A percentile compares a stretch with the other conserved stretches of the same genome.
These are phyloP conservation scores for Ceratobasidium sp. DNA, from an alignment of 1,284 basidiomycete genomes.

Conservation along the genomic window DNA sequence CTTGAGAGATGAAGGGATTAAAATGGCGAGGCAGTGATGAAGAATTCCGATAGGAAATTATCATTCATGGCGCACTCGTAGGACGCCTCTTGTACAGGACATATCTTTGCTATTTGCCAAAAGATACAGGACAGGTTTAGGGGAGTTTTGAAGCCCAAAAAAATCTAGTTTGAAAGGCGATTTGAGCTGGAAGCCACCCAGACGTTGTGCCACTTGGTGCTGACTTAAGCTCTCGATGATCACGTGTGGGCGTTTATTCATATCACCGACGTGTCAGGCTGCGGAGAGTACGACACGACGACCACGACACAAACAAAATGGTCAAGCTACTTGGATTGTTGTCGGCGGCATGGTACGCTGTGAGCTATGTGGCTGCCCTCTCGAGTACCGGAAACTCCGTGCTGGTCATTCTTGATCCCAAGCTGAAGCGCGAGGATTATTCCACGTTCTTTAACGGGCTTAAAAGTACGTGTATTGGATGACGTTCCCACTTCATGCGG, in stretches of 20 bases:
- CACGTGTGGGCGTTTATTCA: conserved; percentile 35
- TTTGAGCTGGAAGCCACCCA: no score
- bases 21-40: no score
- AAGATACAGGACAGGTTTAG: no score
- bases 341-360: conserved; percentile 34
- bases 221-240: conserved; percentile 11
- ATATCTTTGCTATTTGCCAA: no score
- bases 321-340: conserved; percentile 40
- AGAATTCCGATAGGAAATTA: no score
- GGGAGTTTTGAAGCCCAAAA: no score
- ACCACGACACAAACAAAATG: conserved; percentile 7
- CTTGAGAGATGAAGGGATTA: no score
- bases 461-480: conserved; percentile 59
- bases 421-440: conserved; percentile 68
- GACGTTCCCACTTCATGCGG: neutral
- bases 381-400: conserved; percentile 86
- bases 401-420: conserved; percentile 81
- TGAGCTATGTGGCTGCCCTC: conserved; percentile 55
- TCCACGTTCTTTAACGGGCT: conserved; percentile 82
- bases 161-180: no score
- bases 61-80: no score
- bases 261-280: conserved; percentile 2
- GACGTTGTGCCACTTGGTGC: conserved; percentile 6
- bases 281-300: conserved; percentile 20
- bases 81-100: no score